These are phyloP conservation scores for Ophiostoma sp. DNA, from an alignment of 2,329 filamentous ascomycete genomes.

Conservation along the genomic window DNA sequence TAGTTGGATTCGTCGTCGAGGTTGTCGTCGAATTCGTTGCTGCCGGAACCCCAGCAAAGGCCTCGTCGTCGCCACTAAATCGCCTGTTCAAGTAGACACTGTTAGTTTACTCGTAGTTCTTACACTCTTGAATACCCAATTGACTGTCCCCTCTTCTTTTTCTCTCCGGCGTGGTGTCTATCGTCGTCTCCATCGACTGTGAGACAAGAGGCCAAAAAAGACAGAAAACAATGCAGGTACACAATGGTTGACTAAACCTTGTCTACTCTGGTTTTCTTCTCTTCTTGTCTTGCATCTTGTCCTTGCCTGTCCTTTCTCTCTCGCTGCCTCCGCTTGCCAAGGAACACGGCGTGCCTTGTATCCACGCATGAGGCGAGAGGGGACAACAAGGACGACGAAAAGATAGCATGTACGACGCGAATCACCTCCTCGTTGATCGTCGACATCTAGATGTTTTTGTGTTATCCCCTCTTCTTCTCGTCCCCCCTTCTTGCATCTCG, in stretches of 20 bases:
- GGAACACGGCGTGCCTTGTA: background rate
- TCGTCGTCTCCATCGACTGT: background rate
- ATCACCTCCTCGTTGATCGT: background rate
- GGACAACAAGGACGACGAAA: background rate
- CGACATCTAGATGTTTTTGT: background rate
- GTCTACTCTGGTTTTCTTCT: background rate
- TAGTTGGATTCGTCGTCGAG: background rate
- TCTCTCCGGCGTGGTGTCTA: background rate
- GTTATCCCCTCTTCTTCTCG: background rate
- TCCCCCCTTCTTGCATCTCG: background rate
- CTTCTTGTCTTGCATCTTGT: background rate
- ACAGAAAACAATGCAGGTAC: slow-evolving; percentile 1
- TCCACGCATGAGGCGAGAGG: background rate
- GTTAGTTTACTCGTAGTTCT: background rate
- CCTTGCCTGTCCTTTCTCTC: background rate
- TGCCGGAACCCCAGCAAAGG: slow-evolving; percentile 24
- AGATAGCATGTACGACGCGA: slow-evolving; percentile 10
- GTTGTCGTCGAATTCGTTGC: background rate
- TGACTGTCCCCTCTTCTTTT: background rate
- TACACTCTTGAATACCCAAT: background rate
- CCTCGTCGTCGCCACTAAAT: slow-evolving; percentile 33
- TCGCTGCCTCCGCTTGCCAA: slow-evolving; percentile 10
- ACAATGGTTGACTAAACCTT: slow-evolving; percentile 13
- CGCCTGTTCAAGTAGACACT: slow-evolving; percentile 26
- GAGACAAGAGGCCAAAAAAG: background rate